A percentile compares a stretch with the other conserved stretches of the same genome.
Conservation (phyloP, 176 grass and related monocot species). For the Pontederia crassipes region DNA sequence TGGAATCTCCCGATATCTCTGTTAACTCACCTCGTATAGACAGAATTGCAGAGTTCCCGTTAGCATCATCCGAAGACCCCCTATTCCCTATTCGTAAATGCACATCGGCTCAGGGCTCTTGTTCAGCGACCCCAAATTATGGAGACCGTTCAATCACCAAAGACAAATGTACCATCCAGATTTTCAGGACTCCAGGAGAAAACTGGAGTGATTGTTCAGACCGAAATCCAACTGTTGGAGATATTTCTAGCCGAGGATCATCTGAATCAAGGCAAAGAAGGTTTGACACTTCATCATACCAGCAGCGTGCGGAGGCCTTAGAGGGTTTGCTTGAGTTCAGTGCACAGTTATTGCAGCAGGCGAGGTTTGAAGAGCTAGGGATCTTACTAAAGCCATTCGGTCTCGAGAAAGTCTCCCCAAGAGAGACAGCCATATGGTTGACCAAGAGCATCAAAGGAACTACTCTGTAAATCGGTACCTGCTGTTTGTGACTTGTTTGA, state of each 20-base stretch:
- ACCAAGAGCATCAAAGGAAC: conserved; percentile 82
- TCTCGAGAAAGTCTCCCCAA: conserved; percentile 69
- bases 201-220: conserved; percentile 29
- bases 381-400: conserved; percentile 81
- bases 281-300: conserved; percentile 63
- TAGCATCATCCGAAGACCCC: conserved; percentile 49
- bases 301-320: conserved; percentile 76
- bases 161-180: conserved; percentile 84
- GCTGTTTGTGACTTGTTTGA: too few species aligned
- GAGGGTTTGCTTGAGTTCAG: conserved; percentile 97
- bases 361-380: conserved; percentile 71
- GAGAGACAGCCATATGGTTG: conserved; percentile 93
- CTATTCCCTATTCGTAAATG: conserved; percentile 25
- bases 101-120: conserved; percentile 14
- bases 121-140: conserved; percentile 15
- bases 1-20: conserved; percentile 79
- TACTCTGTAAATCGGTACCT: conserved; percentile 9
- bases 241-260: conserved; percentile 35
- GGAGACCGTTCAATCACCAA: conserved; percentile 74
- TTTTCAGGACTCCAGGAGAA: conserved; percentile 27
- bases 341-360: conserved; percentile 74
- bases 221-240: conserved; percentile 18
- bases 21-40: conserved; percentile 85
- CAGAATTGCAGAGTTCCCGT: conserved; percentile 69
- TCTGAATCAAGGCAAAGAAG: conserved; percentile 54